These are phyloP conservation scores for Aureobasidium sp. DNA, from an alignment of 2,329 filamentous ascomycete species.

Conservation along the genomic window DNA sequence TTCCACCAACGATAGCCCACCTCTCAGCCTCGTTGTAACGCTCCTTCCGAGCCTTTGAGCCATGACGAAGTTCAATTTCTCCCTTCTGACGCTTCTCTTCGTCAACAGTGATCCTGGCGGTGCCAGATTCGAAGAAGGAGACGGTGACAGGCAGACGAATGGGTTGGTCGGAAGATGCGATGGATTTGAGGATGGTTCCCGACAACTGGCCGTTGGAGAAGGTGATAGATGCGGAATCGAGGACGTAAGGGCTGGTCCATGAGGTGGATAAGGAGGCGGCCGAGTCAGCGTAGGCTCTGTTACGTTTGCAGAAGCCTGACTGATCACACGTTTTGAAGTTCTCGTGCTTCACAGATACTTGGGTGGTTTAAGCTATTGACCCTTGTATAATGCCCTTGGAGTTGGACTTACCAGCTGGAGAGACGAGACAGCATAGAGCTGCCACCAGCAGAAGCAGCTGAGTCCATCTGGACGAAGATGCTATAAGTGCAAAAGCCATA, in stretches of 20 bases:
- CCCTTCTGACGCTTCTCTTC: conserved; percentile 86
- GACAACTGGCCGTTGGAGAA: conserved; percentile 75
- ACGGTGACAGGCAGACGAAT: conserved; percentile 76
- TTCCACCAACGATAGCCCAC: conserved; percentile 78
- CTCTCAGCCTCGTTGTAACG: conserved; percentile 87
- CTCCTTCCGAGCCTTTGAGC: conserved; percentile 79
- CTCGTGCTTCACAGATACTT: conserved; percentile 78
- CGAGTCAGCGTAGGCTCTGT: conserved; percentile 79
- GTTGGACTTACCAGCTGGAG: conserved; percentile 54
- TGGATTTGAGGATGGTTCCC: conserved; percentile 73
- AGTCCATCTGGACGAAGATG: conserved; percentile 56
- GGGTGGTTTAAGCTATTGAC: not conserved
- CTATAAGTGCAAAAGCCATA: conserved; percentile 17
- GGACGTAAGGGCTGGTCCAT: conserved; percentile 75
- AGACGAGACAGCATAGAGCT: conserved; percentile 53
- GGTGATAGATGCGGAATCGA: conserved; percentile 63
- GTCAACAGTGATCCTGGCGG: conserved; percentile 79
- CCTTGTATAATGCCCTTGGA: too few species aligned
- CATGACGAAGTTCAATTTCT: conserved; percentile 78
- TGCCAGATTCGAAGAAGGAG: conserved; percentile 83
- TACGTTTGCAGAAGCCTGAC: conserved; percentile 94
- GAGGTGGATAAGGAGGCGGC: conserved; percentile 54
- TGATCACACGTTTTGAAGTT: conserved; percentile 97
- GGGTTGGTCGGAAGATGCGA: conserved; percentile 57
- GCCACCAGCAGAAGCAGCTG: conserved; percentile 54